Evolutionary conservation across 1,139 yeast species (phyloP).

Genomic region (Blastobotrys illinoisensis): DNA sequence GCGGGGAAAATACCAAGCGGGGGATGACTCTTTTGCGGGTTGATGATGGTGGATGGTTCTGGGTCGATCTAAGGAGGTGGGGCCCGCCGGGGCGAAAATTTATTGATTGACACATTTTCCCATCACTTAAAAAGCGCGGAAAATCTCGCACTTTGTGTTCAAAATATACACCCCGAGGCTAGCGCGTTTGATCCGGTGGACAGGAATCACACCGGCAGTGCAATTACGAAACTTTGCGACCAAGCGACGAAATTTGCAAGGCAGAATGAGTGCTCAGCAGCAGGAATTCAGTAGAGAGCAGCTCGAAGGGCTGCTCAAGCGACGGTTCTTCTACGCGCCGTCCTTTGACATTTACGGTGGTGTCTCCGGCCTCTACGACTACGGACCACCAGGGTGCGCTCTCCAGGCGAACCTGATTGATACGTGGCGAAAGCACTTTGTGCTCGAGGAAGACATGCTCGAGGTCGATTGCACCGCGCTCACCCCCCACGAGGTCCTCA

Average conservation of each 20-base stretch:
- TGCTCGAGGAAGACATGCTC: constrained; percentile 96
- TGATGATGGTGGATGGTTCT: neutral
- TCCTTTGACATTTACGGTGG: constrained; percentile 98
- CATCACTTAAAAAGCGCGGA: neutral
- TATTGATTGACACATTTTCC: neutral
- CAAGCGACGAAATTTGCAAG: neutral
- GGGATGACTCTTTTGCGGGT: neutral
- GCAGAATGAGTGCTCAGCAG: constrained; percentile 8
- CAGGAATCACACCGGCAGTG: neutral
- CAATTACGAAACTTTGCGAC: neutral
- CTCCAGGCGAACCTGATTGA: constrained; percentile 93
- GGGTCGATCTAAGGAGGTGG: neutral
- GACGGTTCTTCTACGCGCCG: constrained; percentile 96
- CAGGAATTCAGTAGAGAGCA: constrained; percentile 65
- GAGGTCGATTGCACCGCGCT: constrained; percentile 98
- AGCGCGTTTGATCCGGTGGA: neutral
- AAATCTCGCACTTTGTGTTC: neutral
- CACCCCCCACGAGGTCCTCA: constrained; percentile 95
- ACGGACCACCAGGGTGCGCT: constrained; percentile 99
- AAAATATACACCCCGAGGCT: neutral
- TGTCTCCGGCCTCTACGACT: constrained; percentile 95
- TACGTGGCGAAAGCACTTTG: constrained; percentile 95
- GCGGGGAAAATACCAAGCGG: neutral
- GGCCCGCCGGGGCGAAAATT: neutral
- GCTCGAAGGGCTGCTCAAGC: constrained; percentile 83